Conservation (phyloP, 306 rosid genomes). For the Dalbergia oliveri region DNA sequence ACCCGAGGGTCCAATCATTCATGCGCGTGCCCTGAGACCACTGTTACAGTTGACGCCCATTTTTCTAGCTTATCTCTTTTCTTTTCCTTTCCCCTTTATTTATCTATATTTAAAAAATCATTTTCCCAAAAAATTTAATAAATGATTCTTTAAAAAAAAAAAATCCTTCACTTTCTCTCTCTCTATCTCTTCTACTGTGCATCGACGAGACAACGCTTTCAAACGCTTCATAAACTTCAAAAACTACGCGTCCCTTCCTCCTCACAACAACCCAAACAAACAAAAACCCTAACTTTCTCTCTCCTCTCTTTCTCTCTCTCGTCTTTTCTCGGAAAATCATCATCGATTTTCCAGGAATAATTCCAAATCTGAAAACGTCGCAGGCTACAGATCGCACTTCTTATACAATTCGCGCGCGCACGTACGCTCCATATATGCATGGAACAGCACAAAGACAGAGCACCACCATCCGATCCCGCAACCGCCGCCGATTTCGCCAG, state of each 20-base stretch:
- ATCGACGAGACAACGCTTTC: slow-evolving; percentile 69
- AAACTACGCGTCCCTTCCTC: slow-evolving; percentile 75
- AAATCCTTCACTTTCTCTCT: slow-evolving; percentile 25
- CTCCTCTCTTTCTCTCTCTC: slow-evolving; percentile 21
- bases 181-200: slow-evolving; percentile 50
- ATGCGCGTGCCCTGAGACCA: slow-evolving; percentile 57
- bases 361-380: slow-evolving; percentile 23
- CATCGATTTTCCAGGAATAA: not conserved
- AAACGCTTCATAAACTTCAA: slow-evolving; percentile 61
- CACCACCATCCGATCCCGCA: slow-evolving; percentile 52
- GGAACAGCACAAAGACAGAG: slow-evolving; percentile 53
- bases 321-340: slow-evolving; percentile 39
- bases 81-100: slow-evolving; percentile 6
- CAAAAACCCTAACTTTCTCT: slow-evolving; percentile 67
- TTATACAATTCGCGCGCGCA: not conserved
- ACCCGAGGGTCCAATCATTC: slow-evolving; percentile 45
- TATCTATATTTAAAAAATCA: slow-evolving; percentile 1
- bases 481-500: slow-evolving; percentile 49
- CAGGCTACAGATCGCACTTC: slow-evolving; percentile 2
- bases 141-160: not conserved
- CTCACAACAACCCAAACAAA: slow-evolving; percentile 46
- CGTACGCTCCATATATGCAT: slow-evolving; percentile 43
- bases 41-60: slow-evolving; percentile 59
- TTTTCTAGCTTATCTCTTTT: slow-evolving; percentile 71
- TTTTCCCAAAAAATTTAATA: not conserved